Conservation (phyloP, 2,329 filamentous ascomycete species). For the Calcarisporium arbuscula region DNA sequence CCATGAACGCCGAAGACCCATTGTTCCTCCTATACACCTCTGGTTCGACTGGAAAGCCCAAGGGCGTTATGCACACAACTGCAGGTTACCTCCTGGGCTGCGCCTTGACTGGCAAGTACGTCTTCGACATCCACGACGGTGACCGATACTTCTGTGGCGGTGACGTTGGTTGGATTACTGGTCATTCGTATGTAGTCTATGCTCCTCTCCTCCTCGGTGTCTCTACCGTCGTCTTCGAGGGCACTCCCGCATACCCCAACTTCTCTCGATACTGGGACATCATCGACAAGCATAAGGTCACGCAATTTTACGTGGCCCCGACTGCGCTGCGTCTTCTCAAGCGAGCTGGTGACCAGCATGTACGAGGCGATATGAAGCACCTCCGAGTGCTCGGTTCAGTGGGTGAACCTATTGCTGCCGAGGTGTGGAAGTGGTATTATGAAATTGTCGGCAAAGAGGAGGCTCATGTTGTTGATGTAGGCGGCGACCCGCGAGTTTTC, state of each 20-base stretch:
- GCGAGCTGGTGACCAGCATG: constrained; percentile 88
- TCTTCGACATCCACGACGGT: constrained; percentile 93
- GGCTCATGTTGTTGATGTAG: constrained; percentile 87
- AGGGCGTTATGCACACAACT: constrained; percentile 98
- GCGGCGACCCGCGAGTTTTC: constrained; percentile 22
- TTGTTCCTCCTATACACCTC: constrained; percentile 98
- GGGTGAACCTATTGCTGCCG: constrained; percentile 93
- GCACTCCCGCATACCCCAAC: constrained; percentile 93
- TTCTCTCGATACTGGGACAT: constrained; percentile 99
- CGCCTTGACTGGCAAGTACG: constrained; percentile 92
- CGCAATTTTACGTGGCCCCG: constrained; percentile 96
- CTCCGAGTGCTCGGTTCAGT: constrained; percentile 89
- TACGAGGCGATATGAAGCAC: constrained; percentile 82
- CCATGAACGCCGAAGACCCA: constrained; percentile 89
- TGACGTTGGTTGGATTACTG: constrained; percentile 98
- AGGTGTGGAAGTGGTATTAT: constrained; percentile 99
- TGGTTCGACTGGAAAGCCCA: constrained; percentile 95
- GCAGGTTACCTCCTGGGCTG: constrained; percentile 92
- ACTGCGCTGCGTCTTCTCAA: constrained; percentile 90
- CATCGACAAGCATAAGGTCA: constrained; percentile 89
- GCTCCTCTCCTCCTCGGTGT: constrained; percentile 89
- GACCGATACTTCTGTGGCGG: constrained; percentile 97
- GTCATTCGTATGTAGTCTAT: constrained; percentile 97
- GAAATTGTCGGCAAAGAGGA: constrained; percentile 91
- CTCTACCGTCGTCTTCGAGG: constrained; percentile 94